These are phyloP conservation scores for Amaranthus palmeri DNA, from an alignment of 148 eudicot genomes.

Conservation along the genomic window DNA sequence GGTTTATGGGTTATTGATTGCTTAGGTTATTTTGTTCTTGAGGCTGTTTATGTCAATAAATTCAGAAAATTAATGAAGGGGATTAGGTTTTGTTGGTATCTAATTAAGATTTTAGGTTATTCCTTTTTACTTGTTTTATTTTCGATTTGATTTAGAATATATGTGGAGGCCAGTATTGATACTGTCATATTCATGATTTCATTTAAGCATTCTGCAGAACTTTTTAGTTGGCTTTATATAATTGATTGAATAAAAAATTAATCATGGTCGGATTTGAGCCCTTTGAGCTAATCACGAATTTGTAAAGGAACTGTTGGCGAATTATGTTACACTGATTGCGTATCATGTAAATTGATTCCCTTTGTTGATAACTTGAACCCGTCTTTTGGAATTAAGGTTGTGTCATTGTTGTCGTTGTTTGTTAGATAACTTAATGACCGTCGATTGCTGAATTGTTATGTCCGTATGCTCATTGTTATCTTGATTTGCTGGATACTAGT, in stretches of 20 bases:
- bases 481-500: constrained; percentile 4
- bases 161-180: constrained; percentile 7
- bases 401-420: background rate
- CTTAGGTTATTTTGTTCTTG: no score
- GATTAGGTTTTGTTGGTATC: no score
- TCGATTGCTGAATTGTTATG: constrained; percentile 5
- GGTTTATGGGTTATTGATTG: background rate
- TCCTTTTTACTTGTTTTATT: background rate
- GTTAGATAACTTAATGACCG: background rate
- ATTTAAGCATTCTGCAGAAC: constrained; percentile 5
- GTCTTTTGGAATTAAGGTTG: background rate
- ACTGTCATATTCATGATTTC: constrained; percentile 19
- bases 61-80: no score
- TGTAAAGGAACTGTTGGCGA: no score
- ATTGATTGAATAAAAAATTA: constrained; percentile 11
- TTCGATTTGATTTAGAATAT: background rate
- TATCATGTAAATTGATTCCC: no score
- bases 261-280: no score
- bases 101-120: no score
- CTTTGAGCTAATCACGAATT: no score
- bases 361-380: no score
- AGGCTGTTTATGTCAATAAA: no score
- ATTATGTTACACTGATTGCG: no score
- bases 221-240: constrained; percentile 10
- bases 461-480: constrained; percentile 5